Percentiles rank a stretch among this genome's conserved stretches.
Conservation (phyloP, 371 early-diverging fungal genomes). For the Batkoa obscura region DNA sequence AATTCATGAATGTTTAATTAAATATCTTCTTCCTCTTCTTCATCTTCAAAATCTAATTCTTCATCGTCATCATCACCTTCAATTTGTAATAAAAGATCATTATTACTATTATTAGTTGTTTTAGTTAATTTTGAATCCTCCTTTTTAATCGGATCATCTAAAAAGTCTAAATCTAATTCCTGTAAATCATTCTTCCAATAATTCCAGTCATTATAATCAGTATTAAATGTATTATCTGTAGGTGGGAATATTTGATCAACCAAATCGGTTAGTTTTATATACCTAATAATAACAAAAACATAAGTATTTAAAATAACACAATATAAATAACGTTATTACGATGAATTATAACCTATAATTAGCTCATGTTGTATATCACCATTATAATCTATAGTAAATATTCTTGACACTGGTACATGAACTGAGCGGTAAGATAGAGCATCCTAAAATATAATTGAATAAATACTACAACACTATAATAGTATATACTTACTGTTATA, state of each 20-base stretch:
- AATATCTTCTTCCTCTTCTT: too few species aligned
- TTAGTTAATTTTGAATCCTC: too few species aligned
- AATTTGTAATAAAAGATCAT: too few species aligned
- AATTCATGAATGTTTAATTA: too few species aligned
- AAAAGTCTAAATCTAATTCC: conserved; percentile 19
- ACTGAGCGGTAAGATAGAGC: conserved; percentile 91
- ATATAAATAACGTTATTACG: conserved; percentile 17
- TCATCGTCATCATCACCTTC: too few species aligned
- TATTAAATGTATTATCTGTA: conserved; percentile 10
- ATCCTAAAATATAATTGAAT: conserved; percentile 18
- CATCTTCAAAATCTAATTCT: too few species aligned
- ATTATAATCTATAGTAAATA: conserved; percentile 90
- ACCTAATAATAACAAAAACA: conserved; percentile 16
- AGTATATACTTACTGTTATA: conserved; percentile 13
- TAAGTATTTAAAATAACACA: background rate
- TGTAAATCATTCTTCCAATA: conserved; percentile 54
- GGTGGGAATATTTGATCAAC: conserved; percentile 95
- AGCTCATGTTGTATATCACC: conserved; percentile 89
- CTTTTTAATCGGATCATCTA: too few species aligned
- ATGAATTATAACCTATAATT: conserved; percentile 56
- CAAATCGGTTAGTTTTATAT: conserved; percentile 71
- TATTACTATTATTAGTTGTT: too few species aligned
- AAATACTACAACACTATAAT: background rate
- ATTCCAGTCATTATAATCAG: conserved; percentile 67
- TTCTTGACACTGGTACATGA: conserved; percentile 78